Percentiles rank a stretch among this genome's conserved stretches.
Evolutionary conservation across 805 yeast genomes (phyloP).

Genomic region (Danielia oregonensis): DNA sequence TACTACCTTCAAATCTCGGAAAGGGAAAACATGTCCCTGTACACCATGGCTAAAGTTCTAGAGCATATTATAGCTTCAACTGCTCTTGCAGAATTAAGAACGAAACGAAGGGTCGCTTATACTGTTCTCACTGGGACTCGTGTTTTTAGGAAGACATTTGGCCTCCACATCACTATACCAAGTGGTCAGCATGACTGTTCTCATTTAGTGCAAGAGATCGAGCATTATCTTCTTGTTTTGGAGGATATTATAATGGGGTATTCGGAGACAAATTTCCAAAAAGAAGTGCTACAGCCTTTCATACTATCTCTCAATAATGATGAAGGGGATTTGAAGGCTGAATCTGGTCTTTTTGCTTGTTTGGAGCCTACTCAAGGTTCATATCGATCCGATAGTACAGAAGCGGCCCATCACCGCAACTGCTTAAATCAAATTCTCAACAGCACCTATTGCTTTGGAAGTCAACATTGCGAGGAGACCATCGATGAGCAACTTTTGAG

Average conservation of each 20-base stretch:
- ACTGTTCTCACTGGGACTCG: slow-evolving; percentile 56
- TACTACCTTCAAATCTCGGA: slow-evolving; percentile 57
- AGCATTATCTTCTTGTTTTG: slow-evolving; percentile 44
- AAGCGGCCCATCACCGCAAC: slow-evolving; percentile 48
- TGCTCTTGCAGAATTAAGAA: slow-evolving; percentile 47
- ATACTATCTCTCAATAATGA: slow-evolving; percentile 13
- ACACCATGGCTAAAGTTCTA: slow-evolving; percentile 44
- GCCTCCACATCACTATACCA: slow-evolving; percentile 55
- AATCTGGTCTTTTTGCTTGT: slow-evolving; percentile 22
- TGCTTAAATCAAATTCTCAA: slow-evolving; percentile 49
- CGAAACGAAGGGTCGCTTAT: slow-evolving; percentile 59
- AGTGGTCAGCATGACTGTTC: slow-evolving; percentile 45
- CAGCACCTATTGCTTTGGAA: slow-evolving; percentile 39
- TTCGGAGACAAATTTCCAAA: slow-evolving; percentile 33
- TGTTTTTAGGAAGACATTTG: slow-evolving; percentile 47
- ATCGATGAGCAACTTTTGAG: slow-evolving; percentile 31
- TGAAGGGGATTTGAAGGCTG: slow-evolving; percentile 5
- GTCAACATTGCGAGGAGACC: slow-evolving; percentile 25
- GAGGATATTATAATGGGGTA: slow-evolving; percentile 26
- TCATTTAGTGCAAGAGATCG: slow-evolving; percentile 42
- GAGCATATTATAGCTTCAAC: slow-evolving; percentile 45
- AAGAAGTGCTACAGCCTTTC: slow-evolving; percentile 34
- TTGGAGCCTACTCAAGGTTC: slow-evolving; percentile 26
- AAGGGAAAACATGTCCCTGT: slow-evolving; percentile 29
- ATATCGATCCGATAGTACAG: too few relatives aligned